Evolutionary conservation across 352 stramenopile genomes (phyloP), one percentile per base, ranked within the genome.

Genomic region (Phytophthora tentaculata): DNA sequence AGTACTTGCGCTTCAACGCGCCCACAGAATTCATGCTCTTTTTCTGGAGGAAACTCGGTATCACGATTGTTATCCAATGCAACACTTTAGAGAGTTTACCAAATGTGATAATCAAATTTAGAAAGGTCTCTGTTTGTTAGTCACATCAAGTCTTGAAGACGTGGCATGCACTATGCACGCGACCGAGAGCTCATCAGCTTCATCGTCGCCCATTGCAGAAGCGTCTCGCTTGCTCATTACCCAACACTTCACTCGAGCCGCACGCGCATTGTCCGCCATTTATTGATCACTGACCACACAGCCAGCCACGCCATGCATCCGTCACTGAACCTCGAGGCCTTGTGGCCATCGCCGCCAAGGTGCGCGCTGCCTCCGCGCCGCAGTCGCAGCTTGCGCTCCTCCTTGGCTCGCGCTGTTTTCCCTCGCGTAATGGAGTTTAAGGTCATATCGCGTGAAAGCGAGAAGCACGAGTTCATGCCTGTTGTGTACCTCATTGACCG

Each of bases 381-480:
- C 55, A 63, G 54, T 29, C 56, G 58, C 53, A 75, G 67, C 23
- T 20, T 75, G n/a, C 61, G 63, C 28, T 62, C 71, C 10, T 45
- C 58, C 10, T 52, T 89, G 14, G 71, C 73, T 22, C 81, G 79
- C 57, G 76, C 79, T 43, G 65, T 92, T 48, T 85, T 83, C 51
- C 83, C 84, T 14, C 75, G 73, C 52, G 78, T 92, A 13, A 88
- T 89, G 78, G 84, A 92, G 80, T 92, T 90, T 69, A 90, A 90
- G 47, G 82, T 92, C 39, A 90, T 90, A 64, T 86, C 72, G 10
- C 81, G 84, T 53, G 81, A 92, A 70, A 75, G 63, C 29, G 79
- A 90, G 53, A 90, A 89, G 74, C 84, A 92, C 73, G 81, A 90
- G 71, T 88, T 90, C 67, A 89, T 90, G 80, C 84, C 84, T 1